Percentiles rank a stretch among this genome's conserved stretches.
These are phyloP conservation scores for Termitomyces eurrhizus DNA, from an alignment of 768 basidiomycete genomes.

Conservation along the genomic window DNA sequence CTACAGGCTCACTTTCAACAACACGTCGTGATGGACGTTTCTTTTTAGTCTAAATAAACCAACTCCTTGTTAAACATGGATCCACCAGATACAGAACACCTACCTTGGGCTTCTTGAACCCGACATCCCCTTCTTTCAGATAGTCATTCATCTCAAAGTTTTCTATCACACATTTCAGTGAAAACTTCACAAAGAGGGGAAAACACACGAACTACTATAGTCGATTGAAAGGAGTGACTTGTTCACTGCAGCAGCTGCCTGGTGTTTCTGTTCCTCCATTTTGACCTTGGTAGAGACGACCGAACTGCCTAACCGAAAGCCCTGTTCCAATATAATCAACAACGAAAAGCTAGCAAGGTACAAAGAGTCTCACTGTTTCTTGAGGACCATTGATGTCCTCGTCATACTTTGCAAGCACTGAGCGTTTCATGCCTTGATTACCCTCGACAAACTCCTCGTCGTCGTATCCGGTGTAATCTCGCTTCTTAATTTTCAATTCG, in stretches of 20 bases:
- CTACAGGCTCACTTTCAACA: constrained; percentile 44
- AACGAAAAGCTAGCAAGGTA: background rate
- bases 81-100: constrained; percentile 8
- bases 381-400: constrained; percentile 77
- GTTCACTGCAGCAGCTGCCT: constrained; percentile 62
- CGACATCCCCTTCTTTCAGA: constrained; percentile 83
- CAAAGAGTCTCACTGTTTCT: constrained; percentile 50
- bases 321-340: constrained; percentile 38
- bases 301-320: constrained; percentile 80
- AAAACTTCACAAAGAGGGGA: background rate
- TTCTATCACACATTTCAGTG: constrained; percentile 43
- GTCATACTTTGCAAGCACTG: constrained; percentile 90
- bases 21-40: constrained; percentile 74
- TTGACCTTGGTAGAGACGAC: constrained; percentile 35
- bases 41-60: constrained; percentile 74
- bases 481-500: constrained; percentile 84
- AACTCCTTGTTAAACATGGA: background rate
- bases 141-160: constrained; percentile 87
- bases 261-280: constrained; percentile 44
- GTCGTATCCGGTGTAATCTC: constrained; percentile 92
- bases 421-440: constrained; percentile 72
- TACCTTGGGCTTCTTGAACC: constrained; percentile 95
- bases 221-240: constrained; percentile 82
- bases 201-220: constrained; percentile 70
- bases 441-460: constrained; percentile 89